Base-by-base conservation (phyloP, 805 yeast species). In the Komagataella populi region DNA sequence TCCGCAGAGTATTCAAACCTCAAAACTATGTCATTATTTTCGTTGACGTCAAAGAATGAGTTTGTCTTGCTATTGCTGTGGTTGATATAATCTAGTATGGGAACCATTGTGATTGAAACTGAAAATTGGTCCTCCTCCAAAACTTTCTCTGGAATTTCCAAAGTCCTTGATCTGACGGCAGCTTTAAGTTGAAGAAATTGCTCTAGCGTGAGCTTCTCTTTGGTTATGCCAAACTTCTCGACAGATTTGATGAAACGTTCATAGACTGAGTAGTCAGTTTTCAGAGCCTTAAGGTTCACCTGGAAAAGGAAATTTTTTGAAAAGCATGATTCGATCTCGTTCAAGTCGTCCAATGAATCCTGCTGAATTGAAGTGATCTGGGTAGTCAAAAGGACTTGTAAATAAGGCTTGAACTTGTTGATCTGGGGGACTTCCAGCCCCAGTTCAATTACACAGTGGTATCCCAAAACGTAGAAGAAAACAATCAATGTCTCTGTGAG, bases 81-180 rank as follows among this genome's bases (percentile, higher is more conserved):
- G 60, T 84, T 84, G 6, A 76, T 84, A 69, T 77, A 84, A 62
- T 84, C 91, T 36, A 84, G 57, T 1, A 81, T 54, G 1, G 91
- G 89, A 0, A 84, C 86, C 51, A 84, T 60, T 0, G 86, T 75
- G 0, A 80, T 70, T 48, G 76, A 73, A 4, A 75, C 74, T 5
- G 62, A 57, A 54, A 68, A 80, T 47, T 72, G 77, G 12, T 69
- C 74, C 6, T 58, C 55, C 1, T 50, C 53, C 8, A 39, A 51
- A 8, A 45, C 16, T 45, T 23, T 45, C 16, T 58, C 70, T 67
- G 91, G 90, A 2, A 84, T 81, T 59, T 83, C 89, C 49, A 83
- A 65, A 0, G 77, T 74, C 52, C 91, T 67, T 0, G 87, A 81
- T 44, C 72, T 65, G 0, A 83, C 70, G 0, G 84, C 81, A 23